Evolutionary conservation across 345 rosid species (phyloP).

Genomic region (Microthlaspi erraticum): DNA sequence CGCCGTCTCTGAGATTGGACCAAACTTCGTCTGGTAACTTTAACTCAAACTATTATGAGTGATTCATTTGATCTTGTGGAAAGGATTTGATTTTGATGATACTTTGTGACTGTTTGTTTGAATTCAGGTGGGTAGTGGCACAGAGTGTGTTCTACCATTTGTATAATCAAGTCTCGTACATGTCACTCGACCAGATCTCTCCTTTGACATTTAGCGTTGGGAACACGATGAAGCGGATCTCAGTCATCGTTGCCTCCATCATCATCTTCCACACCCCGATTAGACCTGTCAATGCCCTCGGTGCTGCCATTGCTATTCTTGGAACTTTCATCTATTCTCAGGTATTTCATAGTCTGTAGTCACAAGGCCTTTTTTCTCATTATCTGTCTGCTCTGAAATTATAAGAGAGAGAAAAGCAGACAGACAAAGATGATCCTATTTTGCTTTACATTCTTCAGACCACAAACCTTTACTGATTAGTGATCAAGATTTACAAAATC

Average conservation of each 20-base stretch:
- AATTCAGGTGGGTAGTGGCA: conserved; percentile 79
- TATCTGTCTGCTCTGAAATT: conserved; percentile 3
- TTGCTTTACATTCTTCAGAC: background rate
- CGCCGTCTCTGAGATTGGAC: conserved; percentile 77
- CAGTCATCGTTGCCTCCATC: conserved; percentile 77
- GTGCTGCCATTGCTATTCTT: conserved; percentile 79
- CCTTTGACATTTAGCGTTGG: conserved; percentile 82
- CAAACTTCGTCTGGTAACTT: conserved; percentile 73
- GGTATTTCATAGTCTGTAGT: conserved; percentile 46
- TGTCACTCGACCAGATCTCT: conserved; percentile 80
- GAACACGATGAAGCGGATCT: conserved; percentile 85
- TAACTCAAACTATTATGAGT: background rate
- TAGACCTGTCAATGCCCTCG: conserved; percentile 73
- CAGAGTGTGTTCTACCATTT: conserved; percentile 84
- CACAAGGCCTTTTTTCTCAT: background rate
- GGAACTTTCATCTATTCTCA: conserved; percentile 85
- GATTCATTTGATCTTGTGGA: background rate
- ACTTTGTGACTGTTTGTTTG: conserved; percentile 18
- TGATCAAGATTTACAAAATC: background rate
- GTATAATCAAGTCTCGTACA: conserved; percentile 83
- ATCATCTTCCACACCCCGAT: conserved; percentile 77
- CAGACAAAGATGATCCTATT: background rate
- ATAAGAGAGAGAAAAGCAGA: background rate
- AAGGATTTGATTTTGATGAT: background rate
- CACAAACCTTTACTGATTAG: background rate